These are phyloP conservation scores for Acacia concinna DNA, from an alignment of 331 rosid species.

Conservation along the genomic window DNA sequence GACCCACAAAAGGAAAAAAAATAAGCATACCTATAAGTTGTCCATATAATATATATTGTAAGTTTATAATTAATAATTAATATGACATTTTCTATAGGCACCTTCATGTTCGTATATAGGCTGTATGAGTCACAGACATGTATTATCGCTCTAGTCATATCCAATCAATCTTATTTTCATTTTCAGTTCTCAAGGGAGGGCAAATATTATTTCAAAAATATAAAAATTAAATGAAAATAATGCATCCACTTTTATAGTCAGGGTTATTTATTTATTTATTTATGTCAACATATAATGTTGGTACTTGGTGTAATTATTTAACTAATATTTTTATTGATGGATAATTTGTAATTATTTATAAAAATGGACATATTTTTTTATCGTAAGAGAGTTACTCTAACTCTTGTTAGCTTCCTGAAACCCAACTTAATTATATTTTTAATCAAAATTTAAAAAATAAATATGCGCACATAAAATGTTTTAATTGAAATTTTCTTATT, in stretches of 20 bases:
- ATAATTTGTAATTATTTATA: neutral
- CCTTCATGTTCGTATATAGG: slow-evolving; percentile 26
- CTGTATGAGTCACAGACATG: slow-evolving; percentile 16
- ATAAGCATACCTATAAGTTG: neutral
- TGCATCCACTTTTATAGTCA: neutral
- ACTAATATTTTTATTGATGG: neutral
- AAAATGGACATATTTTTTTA: neutral
- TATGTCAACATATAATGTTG: neutral
- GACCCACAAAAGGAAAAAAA: neutral
- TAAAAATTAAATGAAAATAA: too few species aligned
- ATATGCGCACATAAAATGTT: neutral
- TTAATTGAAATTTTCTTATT: neutral
- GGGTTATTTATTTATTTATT: too few species aligned
- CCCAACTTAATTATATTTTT: too few species aligned
- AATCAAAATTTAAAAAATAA: neutral
- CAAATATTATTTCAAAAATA: neutral
- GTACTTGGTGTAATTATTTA: neutral
- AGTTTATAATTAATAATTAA: neutral
- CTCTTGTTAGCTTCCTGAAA: neutral
- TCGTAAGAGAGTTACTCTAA: too few species aligned
- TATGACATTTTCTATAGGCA: slow-evolving; percentile 22
- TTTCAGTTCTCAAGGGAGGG: neutral
- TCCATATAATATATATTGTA: neutral
- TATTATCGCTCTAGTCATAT: slow-evolving; percentile 17
- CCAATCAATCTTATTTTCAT: slow-evolving; percentile 14